Base-by-base conservation (phyloP, 2,329 filamentous ascomycete species). In the Aureobasidium sp. region DNA sequence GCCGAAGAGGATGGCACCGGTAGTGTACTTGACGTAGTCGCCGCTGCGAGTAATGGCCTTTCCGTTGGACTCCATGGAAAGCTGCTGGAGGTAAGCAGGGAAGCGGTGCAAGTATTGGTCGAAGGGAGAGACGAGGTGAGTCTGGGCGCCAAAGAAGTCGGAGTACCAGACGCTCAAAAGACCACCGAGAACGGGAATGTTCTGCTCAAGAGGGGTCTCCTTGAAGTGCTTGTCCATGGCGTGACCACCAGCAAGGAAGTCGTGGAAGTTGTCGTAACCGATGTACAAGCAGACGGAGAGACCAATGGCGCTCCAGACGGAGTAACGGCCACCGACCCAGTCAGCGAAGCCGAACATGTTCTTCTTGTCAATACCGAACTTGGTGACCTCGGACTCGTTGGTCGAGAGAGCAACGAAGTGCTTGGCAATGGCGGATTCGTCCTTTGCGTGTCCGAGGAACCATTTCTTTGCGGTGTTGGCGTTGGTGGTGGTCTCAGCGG, bases 311-410 rank as follows among this genome's bases (percentile, higher is more conserved):
- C 91, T 96, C 94, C 94, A 99, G 68, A 99, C 94, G 64, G 91
- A 96, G 85, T 99, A 99, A 64, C 94, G 89, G 63, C 94, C 94
- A 75, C 94, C 94, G 58, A 97, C 93, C 94, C 94, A 99, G 78
- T 90, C 95, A 78, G 93, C 92, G 75, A 99, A 99, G 70, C 91
- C 92, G 73, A 99, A 99, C 94, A 99, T 99, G 84, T 97, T 99
- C 84, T 93, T 93, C 79, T 87, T 88, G 80, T 97, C 93, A 72
- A 99, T 99, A 68, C 94, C 94, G 72, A 99, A 99, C 83, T 97
- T 97, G 79, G 89, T 91, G 65, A 99, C 94, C 80, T 97, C 93
- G 60, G 81, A 76, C 79, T 93, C 89, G 79, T 99, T 99, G 76
- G 94, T 99, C 55, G 94, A 97, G 59, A 99, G 86, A 49, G 94